Percentiles rank a stretch among this genome's conserved stretches.
Conservation (phyloP, 768 basidiomycete genomes). For the Boletus edulis region DNA sequence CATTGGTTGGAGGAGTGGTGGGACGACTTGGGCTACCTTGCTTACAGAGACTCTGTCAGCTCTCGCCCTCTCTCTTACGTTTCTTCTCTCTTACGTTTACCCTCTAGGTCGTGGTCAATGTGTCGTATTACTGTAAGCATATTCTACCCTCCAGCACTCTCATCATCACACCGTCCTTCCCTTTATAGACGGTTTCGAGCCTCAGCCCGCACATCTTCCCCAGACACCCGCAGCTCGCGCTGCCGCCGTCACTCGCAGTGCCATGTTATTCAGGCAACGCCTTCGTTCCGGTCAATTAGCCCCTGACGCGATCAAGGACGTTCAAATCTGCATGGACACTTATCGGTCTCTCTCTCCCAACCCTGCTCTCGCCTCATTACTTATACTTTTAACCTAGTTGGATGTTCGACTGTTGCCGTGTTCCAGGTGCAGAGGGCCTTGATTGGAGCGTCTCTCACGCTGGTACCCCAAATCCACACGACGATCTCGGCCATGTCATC, state of each 20-base stretch:
- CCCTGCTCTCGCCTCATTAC: not conserved
- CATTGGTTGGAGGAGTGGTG: constrained; percentile 97
- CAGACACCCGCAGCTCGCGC: constrained; percentile 64
- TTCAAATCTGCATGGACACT: constrained; percentile 82
- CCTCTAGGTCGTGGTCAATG: constrained; percentile 76
- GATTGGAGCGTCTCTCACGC: constrained; percentile 80
- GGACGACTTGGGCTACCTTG: constrained; percentile 82
- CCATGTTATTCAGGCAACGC: constrained; percentile 70
- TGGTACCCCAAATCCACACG: constrained; percentile 32
- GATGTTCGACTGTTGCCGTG: constrained; percentile 91
- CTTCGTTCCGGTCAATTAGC: constrained; percentile 63
- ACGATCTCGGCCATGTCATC: constrained; percentile 72
- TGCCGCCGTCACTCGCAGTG: constrained; percentile 65
- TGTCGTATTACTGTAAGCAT: constrained; percentile 86
- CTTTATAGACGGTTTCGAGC: constrained; percentile 72
- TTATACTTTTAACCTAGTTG: constrained; percentile 47
- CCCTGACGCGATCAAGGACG: constrained; percentile 67
- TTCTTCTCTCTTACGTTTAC: not conserved
- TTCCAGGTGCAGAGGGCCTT: constrained; percentile 68
- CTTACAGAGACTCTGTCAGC: constrained; percentile 81
- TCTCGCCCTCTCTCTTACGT: not conserved
- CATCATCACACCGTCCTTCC: constrained; percentile 4
- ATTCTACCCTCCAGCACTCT: not conserved
- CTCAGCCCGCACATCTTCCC: constrained; percentile 57
- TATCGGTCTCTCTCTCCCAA: constrained; percentile 54